phyloP scores from a whole-genome alignment of 2,329 filamentous ascomycete species.

The Gnomoniopsis smithogilvyi region DNA sequence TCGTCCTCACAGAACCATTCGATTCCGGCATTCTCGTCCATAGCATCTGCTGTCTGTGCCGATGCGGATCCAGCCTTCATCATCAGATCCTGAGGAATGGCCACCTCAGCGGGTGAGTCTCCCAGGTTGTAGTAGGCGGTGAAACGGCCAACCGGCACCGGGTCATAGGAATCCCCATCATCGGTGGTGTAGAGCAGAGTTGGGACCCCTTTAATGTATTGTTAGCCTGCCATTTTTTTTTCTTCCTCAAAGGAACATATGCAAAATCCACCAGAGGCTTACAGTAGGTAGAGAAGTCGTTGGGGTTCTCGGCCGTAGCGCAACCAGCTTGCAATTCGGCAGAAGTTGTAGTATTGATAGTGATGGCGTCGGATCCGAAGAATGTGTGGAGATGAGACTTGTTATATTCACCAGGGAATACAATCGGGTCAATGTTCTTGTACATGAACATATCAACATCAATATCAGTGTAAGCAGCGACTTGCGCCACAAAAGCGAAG shows the following conservation, averaged over 20 bases:
- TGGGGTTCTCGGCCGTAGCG: conserved; percentile 12
- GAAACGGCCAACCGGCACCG: conserved; percentile 34
- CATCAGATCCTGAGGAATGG: conserved; percentile 40
- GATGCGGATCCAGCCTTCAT: conserved; percentile 21
- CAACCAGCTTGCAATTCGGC: conserved; percentile 27
- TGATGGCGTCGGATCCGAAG: conserved; percentile 33
- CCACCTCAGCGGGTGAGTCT: conserved; percentile 18
- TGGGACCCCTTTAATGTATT: conserved; percentile 28
- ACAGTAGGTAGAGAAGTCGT: conserved; percentile 14
- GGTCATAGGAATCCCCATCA: conserved; percentile 28
- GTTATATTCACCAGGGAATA: conserved; percentile 28
- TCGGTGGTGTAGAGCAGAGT: conserved; percentile 35
- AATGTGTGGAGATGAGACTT: conserved; percentile 33
- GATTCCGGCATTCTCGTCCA: conserved; percentile 10
- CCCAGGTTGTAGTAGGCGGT: conserved; percentile 42
- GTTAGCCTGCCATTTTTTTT: neutral
- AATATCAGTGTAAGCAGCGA: conserved; percentile 23
- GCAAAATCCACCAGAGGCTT: neutral
- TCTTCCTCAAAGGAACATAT: neutral
- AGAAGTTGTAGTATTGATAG: conserved; percentile 27
- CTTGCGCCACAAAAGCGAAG: neutral
- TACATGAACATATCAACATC: conserved; percentile 26
- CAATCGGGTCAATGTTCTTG: conserved; percentile 32
- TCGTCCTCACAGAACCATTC: neutral
- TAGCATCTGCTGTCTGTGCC: conserved; percentile 8